Evolutionary conservation across 2,329 filamentous ascomycete species (phyloP).

Genomic region (Sporothrix euskadiensis): DNA sequence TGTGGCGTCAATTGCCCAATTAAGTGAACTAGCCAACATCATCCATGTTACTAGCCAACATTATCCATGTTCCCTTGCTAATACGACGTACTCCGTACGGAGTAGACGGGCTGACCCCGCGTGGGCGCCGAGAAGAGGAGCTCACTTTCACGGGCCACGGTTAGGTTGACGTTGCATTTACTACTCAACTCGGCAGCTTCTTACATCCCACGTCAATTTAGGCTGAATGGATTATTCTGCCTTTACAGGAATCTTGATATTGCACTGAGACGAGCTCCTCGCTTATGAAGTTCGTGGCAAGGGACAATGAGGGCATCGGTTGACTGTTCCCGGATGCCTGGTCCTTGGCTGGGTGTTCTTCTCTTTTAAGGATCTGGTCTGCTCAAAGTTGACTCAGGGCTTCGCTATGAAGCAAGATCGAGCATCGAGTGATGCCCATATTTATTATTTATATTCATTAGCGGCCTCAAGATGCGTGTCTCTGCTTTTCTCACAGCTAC

Average conservation of each 20-base stretch:
- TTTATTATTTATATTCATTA: too few species aligned
- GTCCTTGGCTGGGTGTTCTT: background rate
- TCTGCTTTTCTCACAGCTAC: background rate
- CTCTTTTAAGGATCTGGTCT: background rate
- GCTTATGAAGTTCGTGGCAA: background rate
- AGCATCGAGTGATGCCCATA: background rate
- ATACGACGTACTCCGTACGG: too few species aligned
- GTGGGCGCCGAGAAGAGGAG: conserved; percentile 3
- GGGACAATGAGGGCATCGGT: background rate
- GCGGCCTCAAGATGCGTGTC: background rate
- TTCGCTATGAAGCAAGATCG: background rate
- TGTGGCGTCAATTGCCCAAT: conserved; percentile 18
- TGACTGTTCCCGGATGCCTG: background rate
- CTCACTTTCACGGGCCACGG: background rate
- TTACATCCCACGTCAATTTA: background rate
- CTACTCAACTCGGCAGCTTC: background rate
- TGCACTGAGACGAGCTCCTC: background rate
- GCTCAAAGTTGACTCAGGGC: background rate
- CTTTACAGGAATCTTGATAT: background rate
- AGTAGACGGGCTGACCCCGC: background rate
- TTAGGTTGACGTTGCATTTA: conserved; percentile 4
- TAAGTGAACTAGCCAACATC: background rate
- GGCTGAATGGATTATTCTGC: background rate
- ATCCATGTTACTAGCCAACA: background rate
- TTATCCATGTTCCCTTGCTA: too few species aligned